A percentile compares a stretch with the other conserved stretches of the same genome.
Conservation (phyloP, 805 yeast species). For the Teunomyces lycoperdinae region DNA sequence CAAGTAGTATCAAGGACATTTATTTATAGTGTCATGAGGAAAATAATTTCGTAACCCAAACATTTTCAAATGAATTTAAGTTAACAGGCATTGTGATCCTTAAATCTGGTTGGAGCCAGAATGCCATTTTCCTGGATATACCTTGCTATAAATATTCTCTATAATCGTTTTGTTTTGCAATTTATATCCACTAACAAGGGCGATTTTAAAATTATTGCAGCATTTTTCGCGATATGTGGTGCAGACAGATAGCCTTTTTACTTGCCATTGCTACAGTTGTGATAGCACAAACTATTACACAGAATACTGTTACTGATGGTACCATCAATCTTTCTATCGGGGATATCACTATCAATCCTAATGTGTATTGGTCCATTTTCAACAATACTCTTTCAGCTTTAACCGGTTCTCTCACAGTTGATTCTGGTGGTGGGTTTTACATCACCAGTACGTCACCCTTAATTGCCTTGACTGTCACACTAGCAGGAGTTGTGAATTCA, state of each 20-base stretch:
- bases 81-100: background rate
- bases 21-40: background rate
- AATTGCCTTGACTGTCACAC: conserved; percentile 9
- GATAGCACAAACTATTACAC: conserved; percentile 3
- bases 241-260: background rate
- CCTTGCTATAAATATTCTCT: background rate
- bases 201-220: background rate
- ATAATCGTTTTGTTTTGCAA: background rate
- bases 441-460: conserved; percentile 9
- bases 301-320: conserved; percentile 17
- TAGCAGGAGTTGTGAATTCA: conserved; percentile 11
- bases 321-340: conserved; percentile 17
- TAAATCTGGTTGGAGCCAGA: background rate
- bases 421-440: conserved; percentile 14
- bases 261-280: conserved; percentile 4
- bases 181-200: background rate
- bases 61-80: background rate
- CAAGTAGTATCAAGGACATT: too few relatives aligned
- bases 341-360: conserved; percentile 12
- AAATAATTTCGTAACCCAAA: background rate
- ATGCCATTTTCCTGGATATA: background rate
- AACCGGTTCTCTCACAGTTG: conserved; percentile 13
- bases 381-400: conserved; percentile 12
- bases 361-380: conserved; percentile 18
- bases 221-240: conserved; percentile 1